Conservation (phyloP, 208 protist species). For the Trypanosoma cruzi region DNA sequence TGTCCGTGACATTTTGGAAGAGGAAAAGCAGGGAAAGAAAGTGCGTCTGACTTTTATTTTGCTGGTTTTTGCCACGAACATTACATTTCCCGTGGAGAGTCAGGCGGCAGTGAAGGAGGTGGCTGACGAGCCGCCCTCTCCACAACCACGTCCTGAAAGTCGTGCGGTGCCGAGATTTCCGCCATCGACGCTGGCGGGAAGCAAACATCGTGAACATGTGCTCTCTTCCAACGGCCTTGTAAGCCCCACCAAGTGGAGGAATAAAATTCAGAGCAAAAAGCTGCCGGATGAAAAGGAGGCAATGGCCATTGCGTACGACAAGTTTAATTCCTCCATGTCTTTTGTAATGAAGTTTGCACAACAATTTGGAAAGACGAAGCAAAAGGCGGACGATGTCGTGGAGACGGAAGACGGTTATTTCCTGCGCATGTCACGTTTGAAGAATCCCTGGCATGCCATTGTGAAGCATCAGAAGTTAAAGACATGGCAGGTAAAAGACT, state of each 20-base stretch:
- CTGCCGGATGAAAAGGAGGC: slow-evolving; percentile 2
- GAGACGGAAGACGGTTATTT: slow-evolving; percentile 27
- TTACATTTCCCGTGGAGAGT: slow-evolving; percentile 22
- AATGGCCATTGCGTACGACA: slow-evolving; percentile 26
- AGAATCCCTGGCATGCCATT: slow-evolving; percentile 36
- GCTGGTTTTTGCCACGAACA: slow-evolving; percentile 22
- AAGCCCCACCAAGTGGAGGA: neutral
- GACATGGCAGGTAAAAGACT: slow-evolving; percentile 32
- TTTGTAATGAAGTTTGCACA: slow-evolving; percentile 24
- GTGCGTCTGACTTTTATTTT: slow-evolving; percentile 27
- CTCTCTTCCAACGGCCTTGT: neutral
- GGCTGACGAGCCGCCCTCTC: neutral
- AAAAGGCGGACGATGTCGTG: slow-evolving; percentile 13
- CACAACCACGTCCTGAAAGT: neutral
- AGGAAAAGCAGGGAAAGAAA: slow-evolving; percentile 8
- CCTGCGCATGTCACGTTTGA: slow-evolving; percentile 22
- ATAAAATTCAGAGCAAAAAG: neutral
- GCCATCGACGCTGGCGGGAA: neutral
- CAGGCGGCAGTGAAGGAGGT: neutral
- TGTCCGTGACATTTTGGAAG: neutral
- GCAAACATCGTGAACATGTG: slow-evolving; percentile 7
- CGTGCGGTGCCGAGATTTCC: neutral
- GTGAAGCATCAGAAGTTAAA: slow-evolving; percentile 31
- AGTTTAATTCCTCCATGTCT: slow-evolving; percentile 28
- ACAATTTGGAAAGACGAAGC: slow-evolving; percentile 20